Evolutionary conservation across 108 stramenopile genomes (phyloP).

Genomic region (Cyclostephanos invisitatus): DNA sequence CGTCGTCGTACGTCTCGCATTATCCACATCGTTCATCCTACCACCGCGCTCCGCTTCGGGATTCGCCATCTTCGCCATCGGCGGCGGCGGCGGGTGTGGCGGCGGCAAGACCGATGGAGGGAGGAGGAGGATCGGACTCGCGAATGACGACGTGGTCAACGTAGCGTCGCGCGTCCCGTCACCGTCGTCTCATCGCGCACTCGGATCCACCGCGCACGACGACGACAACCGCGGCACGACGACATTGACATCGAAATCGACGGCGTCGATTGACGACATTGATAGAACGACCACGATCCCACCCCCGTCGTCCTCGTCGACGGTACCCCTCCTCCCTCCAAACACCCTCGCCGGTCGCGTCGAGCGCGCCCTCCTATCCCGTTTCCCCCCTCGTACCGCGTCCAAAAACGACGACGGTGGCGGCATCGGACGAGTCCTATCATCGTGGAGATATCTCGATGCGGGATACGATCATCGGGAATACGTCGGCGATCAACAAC

Average conservation of each 20-base stretch:
- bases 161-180: too few relatives aligned
- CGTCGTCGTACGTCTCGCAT: too few relatives aligned
- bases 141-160: too few relatives aligned
- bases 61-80: too few relatives aligned
- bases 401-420: too few relatives aligned
- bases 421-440: conserved; percentile 63
- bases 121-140: too few relatives aligned
- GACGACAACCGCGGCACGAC: neutral
- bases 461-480: conserved; percentile 72
- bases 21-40: too few relatives aligned
- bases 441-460: conserved; percentile 74
- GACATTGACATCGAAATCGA: neutral
- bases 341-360: conserved; percentile 76
- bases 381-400: conserved; percentile 37
- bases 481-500: conserved; percentile 59
- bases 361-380: conserved; percentile 60
- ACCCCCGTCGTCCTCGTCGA: conserved; percentile 35
- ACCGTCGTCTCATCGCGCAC: too few relatives aligned
- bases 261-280: conserved; percentile 6
- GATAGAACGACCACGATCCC: conserved; percentile 30
- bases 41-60: too few relatives aligned
- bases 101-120: too few relatives aligned
- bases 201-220: neutral
- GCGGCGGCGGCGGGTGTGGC: too few relatives aligned
- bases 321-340: conserved; percentile 46